Evolutionary conservation across 345 rosid genomes (phyloP), one percentile per base, ranked within the genome.

Genomic region (Erysimum cheiranthoides): DNA sequence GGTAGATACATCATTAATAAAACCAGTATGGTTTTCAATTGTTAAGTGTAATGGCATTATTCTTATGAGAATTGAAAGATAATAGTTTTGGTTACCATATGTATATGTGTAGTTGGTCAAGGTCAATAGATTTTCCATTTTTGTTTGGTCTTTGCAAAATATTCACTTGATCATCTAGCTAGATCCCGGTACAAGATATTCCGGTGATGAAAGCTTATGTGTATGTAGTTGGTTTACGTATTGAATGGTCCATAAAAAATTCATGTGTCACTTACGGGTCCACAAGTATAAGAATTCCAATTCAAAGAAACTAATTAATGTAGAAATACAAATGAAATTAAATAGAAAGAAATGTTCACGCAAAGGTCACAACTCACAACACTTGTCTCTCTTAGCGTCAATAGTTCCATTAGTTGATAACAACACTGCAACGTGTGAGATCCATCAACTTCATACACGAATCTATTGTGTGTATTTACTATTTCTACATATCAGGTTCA

Each of bases 181-280:
- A 53, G 56, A 73, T 73, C 47, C 13, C 11, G 49, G 36, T 25
- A 42, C 56, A 63, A 18, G 4, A 17, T 51, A 62, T 40, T 51
- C 34, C 31, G 21, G 51, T 42, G 42, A 8, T 21, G 70, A 43
- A 64, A 54, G 2, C 8, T 9, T 66, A 12, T 49, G 40, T 75
- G 74, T 61, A 28, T 34, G 65, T 69, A 69, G 30, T 31, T 60
- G 65, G 59, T 36, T 61, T 61, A 53, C 6, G 51, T 45, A 69
- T 61, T 70, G 18, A 62, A 35, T 53, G 80, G 75, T 53, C 27
- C 60, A 70, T 16, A 62, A 2, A 16, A 59, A 39, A 34, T 35
- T 34, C 65, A 76, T 76, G 80, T 76, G 80, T 70, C 80, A 11
- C 32, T 25, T 42, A 53, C 50, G 34, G 75, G 75, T 61, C 74